Conservation (phyloP, 2,329 filamentous ascomycete genomes). For the Botrytis fragariae region DNA sequence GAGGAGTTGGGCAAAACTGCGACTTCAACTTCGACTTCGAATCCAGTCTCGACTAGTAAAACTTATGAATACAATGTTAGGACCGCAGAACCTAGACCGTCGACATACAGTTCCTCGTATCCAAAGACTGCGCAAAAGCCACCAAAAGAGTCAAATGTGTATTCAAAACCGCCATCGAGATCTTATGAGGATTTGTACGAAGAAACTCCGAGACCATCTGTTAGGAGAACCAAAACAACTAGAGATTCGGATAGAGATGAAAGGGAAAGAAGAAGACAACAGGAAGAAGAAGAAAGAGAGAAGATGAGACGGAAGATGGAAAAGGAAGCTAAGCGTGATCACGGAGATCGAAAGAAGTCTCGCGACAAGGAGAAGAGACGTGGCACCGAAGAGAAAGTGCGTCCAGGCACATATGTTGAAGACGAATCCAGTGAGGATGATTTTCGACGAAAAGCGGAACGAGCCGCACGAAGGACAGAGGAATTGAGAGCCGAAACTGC, state of each 20-base stretch:
- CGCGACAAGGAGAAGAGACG: constrained; percentile 43
- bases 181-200: constrained; percentile 55
- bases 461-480: constrained; percentile 30
- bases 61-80: constrained; percentile 47
- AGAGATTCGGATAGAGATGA: constrained; percentile 37
- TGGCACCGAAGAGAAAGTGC: constrained; percentile 37
- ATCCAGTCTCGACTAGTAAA: constrained; percentile 37
- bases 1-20: constrained; percentile 42
- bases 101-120: constrained; percentile 17
- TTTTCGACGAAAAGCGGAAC: constrained; percentile 29
- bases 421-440: constrained; percentile 33
- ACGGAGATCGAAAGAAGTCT: constrained; percentile 37
- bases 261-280: constrained; percentile 36
- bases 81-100: constrained; percentile 49
- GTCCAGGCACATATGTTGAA: constrained; percentile 29
- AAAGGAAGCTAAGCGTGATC: constrained; percentile 37
- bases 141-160: constrained; percentile 34
- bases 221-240: constrained; percentile 36
- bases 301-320: constrained; percentile 34
- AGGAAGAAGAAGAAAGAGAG: constrained; percentile 36
- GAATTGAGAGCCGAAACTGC: constrained; percentile 24
- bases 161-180: constrained; percentile 29
- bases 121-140: constrained; percentile 17
- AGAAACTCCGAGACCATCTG: constrained; percentile 39
- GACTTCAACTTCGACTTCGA: constrained; percentile 32